phyloP scores from a whole-genome alignment of 2,329 filamentous ascomycete species.

The Trichoderma sp. region DNA sequence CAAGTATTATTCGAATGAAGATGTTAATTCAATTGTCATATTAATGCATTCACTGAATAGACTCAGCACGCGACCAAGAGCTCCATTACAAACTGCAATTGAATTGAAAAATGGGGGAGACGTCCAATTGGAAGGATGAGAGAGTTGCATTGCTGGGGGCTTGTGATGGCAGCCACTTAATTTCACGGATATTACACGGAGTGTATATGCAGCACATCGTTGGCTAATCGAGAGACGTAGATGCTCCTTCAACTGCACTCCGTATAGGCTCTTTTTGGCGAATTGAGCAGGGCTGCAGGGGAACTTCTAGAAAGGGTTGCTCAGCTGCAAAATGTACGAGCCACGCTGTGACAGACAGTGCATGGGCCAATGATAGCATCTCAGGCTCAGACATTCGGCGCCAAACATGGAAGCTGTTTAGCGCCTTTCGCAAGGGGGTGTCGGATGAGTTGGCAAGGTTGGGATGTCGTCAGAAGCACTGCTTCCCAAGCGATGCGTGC shows the following conservation, averaged over 20 bases:
- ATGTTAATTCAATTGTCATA: neutral
- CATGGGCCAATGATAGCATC: constrained; percentile 12
- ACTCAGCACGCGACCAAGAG: neutral
- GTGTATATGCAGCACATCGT: neutral
- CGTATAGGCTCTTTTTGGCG: neutral
- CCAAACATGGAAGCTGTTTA: constrained; percentile 14
- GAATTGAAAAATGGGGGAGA: neutral
- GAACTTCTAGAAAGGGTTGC: constrained; percentile 12
- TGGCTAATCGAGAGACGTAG: neutral
- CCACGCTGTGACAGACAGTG: constrained; percentile 11
- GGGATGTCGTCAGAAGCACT: constrained; percentile 17
- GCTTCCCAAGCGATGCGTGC: neutral
- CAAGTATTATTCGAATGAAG: neutral
- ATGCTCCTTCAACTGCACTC: neutral
- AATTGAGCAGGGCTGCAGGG: constrained; percentile 5
- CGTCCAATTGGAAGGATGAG: neutral
- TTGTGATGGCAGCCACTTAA: neutral
- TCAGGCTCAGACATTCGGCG: constrained; percentile 14
- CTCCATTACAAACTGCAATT: neutral
- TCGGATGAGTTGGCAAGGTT: constrained; percentile 17
- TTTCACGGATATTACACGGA: neutral
- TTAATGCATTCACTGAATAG: neutral
- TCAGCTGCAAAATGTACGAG: constrained; percentile 3
- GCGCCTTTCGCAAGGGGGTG: constrained; percentile 11
- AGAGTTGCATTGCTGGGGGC: neutral